These are phyloP conservation scores for Aspergillus brasiliensis DNA, from an alignment of 2,329 filamentous ascomycete genomes.

Conservation along the genomic window DNA sequence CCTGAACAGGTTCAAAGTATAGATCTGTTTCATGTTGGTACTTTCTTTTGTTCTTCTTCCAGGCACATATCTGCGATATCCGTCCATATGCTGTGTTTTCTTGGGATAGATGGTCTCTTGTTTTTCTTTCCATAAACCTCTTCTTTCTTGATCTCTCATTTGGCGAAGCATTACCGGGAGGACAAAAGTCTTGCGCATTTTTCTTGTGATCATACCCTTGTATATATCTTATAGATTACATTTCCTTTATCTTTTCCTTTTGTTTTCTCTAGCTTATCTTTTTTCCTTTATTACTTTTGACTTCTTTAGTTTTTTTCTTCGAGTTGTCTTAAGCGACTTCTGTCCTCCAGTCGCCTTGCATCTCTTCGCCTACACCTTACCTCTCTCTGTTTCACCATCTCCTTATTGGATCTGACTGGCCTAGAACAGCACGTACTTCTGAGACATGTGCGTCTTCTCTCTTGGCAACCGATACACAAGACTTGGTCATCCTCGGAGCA, in stretches of 20 bases:
- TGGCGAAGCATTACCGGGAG: conserved; percentile 10
- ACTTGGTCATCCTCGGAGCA: no score
- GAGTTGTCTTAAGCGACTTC: background rate
- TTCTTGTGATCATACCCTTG: conserved; percentile 3
- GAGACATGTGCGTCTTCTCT: no score
- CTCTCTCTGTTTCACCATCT: background rate
- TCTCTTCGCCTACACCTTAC: background rate
- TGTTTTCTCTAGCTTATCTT: background rate
- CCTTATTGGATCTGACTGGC: no score
- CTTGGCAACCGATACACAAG: no score
- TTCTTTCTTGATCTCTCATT: background rate
- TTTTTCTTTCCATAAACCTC: conserved; percentile 6
- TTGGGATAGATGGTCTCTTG: conserved; percentile 2
- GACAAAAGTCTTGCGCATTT: conserved; percentile 13
- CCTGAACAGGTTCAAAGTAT: conserved; percentile 56
- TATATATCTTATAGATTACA: conserved; percentile 1
- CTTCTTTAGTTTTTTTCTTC: background rate
- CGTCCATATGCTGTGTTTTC: background rate
- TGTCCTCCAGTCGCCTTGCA: background rate
- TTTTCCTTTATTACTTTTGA: no score
- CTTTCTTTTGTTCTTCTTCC: background rate
- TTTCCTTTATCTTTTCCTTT: background rate
- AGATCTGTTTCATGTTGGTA: conserved; percentile 16
- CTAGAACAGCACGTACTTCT: no score
- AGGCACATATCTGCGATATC: background rate